phyloP scores from a whole-genome alignment of 1,284 basidiomycete species.

The Melampsora americana region DNA sequence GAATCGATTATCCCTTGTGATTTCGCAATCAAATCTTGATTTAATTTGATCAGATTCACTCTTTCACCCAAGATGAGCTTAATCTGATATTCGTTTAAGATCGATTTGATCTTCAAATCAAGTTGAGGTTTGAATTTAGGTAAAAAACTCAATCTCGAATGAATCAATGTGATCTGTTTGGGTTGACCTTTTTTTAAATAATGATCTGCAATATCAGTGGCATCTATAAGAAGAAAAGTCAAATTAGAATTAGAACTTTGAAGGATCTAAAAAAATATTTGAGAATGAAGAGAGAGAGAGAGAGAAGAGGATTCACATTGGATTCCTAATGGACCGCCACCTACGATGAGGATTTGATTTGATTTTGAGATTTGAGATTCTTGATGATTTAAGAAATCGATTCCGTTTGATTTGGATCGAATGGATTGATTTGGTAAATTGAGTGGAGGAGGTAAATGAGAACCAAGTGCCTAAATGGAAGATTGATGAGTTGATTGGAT shows the following conservation, averaged over 20 bases:
- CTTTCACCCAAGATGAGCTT: slow-evolving; percentile 21
- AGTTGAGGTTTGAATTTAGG: slow-evolving; percentile 26
- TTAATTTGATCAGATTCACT: slow-evolving; percentile 27
- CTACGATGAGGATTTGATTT: slow-evolving; percentile 30
- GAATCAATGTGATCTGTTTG: slow-evolving; percentile 30
- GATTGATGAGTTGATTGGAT: too few species aligned
- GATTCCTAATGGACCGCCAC: slow-evolving; percentile 38
- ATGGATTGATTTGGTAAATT: not conserved
- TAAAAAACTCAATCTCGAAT: slow-evolving; percentile 21
- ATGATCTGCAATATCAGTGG: slow-evolving; percentile 25
- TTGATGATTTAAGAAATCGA: slow-evolving; percentile 27
- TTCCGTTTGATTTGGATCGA: slow-evolving; percentile 11
- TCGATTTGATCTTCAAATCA: slow-evolving; percentile 18
- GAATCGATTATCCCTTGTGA: not conserved
- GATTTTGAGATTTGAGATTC: not conserved
- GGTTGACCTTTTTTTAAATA: slow-evolving; percentile 16
- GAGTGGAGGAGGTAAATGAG: slow-evolving; percentile 21
- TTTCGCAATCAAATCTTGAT: not conserved
- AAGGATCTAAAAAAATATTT: too few species aligned
- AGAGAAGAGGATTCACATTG: too few species aligned
- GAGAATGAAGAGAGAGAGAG: too few species aligned
- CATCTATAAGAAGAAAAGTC: slow-evolving; percentile 14
- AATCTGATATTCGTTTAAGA: slow-evolving; percentile 1
- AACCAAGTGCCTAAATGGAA: slow-evolving; percentile 36
- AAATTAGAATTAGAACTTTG: too few species aligned